Conservation (phyloP, 345 rosid genomes). For the Noccaea caerulescens region DNA sequence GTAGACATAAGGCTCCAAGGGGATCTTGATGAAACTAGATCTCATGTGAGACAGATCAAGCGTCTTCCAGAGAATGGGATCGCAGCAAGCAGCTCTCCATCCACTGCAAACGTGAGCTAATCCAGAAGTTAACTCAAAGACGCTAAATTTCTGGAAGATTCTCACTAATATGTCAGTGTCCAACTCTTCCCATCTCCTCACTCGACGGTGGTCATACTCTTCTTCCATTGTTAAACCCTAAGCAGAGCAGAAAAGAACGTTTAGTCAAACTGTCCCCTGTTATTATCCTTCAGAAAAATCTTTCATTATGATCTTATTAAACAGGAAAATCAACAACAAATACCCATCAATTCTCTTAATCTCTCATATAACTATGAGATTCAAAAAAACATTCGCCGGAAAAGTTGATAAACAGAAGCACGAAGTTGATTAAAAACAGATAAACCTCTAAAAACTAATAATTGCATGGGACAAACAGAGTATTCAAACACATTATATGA, state of each 20-base stretch:
- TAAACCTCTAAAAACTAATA: too few relatives aligned
- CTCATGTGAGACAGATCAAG: conserved; percentile 73
- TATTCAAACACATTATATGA: neutral
- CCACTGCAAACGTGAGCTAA: conserved; percentile 78
- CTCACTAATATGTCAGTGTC: conserved; percentile 70
- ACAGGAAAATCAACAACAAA: neutral
- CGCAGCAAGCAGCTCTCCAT: conserved; percentile 81
- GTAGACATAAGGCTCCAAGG: conserved; percentile 74
- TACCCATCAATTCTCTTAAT: neutral
- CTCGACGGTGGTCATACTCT: conserved; percentile 45
- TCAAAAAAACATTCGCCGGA: neutral
- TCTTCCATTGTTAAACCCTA: conserved; percentile 52
- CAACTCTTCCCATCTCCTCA: conserved; percentile 83
- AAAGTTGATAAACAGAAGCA: too few relatives aligned
- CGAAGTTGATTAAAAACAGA: too few relatives aligned
- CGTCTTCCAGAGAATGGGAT: conserved; percentile 86
- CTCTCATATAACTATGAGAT: neutral
- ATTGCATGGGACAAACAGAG: neutral
- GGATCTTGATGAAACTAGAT: conserved; percentile 77
- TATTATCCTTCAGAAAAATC: neutral
- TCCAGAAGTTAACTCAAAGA: conserved; percentile 63
- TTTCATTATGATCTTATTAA: neutral
- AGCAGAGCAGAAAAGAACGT: conserved; percentile 5
- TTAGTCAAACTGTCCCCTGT: neutral
- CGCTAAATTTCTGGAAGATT: conserved; percentile 62